Base-by-base conservation (phyloP, 495 filamentous ascomycete genomes). In the Neurospora sp. region DNA sequence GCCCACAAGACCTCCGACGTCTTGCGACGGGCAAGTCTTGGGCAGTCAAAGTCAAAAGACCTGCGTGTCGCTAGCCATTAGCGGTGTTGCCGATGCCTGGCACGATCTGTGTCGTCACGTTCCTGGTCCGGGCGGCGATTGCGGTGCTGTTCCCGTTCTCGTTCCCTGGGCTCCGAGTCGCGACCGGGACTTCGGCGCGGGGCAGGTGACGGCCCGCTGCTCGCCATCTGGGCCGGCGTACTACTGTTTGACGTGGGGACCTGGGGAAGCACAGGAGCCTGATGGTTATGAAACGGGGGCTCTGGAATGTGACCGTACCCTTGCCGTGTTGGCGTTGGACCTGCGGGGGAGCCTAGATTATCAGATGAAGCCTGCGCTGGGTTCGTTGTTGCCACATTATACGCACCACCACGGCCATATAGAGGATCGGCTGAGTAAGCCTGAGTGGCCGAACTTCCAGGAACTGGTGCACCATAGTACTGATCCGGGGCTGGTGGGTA, bases 271-370 rank as follows among this genome's bases (percentile, higher is more conserved):
- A 40, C 70, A 27, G 78, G 72, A 16, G 70, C 74, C 59, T 75
- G 73, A 37, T 73, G 75, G 27, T 78, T 77, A 69, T 79, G 78
- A 76, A 75, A 81, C 61, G 74, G 76, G 35, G 74, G 72, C 8
- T 81, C 81, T 71, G 76, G 76, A 31, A 75, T 70, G 74, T 82
- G 75, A 73, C 75, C 75, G 78, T 82, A 85, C 74, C 78, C 78
- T 73, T 72, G 76, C 53, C 78, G 72, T 65, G 82, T 70, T 71
- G 76, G 79, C 9, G 81, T 73, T 78, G 83, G 77, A 81, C 83
- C 82, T 85, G 83, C 83, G 78, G 84, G 82, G 79, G 83, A 84
- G 76, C 82, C 84, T 85, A 85, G 81, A 82, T 79, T 81, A 84
- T 86, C 84, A 86, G 84, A 86, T 79, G 80, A 76, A 72, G 76